Conservation (phyloP, 495 filamentous ascomycete genomes). For the Neurospora africana region DNA sequence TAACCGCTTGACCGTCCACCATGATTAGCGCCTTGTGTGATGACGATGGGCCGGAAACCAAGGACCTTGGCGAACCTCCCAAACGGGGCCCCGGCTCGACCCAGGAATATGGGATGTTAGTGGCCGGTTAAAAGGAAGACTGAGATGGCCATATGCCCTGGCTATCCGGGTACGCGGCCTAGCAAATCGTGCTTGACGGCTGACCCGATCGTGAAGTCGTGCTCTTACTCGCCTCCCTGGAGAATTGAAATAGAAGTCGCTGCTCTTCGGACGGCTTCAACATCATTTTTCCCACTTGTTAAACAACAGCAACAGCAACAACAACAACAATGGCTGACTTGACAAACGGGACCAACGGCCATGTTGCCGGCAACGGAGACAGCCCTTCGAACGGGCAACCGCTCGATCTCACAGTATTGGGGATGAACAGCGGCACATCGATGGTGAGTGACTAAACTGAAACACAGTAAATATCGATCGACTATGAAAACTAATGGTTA, state of each 20-base stretch:
- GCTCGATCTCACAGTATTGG: conserved; percentile 39
- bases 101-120: not conserved
- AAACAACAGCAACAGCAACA: not conserved
- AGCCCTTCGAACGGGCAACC: not conserved
- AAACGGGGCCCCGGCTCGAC: not conserved
- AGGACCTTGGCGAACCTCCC: not conserved
- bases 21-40: not conserved
- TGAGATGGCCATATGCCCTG: not conserved
- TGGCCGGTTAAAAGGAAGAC: not conserved
- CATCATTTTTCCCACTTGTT: not conserved
- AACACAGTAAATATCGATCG: not conserved
- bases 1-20: not conserved
- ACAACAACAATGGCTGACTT: not conserved
- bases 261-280: not conserved
- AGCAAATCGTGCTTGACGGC: not conserved
- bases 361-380: not conserved
- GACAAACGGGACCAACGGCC: not conserved
- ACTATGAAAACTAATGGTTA: not conserved
- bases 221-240: not conserved
- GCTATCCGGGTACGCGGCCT: not conserved
- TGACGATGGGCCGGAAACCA: not conserved
- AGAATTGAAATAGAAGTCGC: not conserved
- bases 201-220: not conserved
- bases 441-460: conserved; percentile 18
- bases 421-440: conserved; percentile 39